Evolutionary conservation across 306 rosid species (phyloP), one percentile per base, ranked within the genome.

Genomic region (Glycine tomentella): DNA sequence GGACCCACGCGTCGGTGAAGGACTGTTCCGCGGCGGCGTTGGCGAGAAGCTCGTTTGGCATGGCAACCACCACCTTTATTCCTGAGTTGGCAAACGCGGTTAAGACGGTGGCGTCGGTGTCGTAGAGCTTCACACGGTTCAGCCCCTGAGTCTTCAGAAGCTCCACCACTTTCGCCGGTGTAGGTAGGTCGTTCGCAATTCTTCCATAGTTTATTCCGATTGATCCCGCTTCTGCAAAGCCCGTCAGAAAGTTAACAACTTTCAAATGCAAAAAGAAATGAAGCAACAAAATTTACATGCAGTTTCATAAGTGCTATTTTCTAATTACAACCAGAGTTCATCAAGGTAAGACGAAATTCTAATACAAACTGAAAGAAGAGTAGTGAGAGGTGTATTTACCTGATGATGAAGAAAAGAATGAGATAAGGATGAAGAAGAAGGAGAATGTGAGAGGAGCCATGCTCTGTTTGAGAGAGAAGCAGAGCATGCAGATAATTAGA

Each of bases 191-290:
- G 72, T 91, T 84, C 0, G 98, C 98, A 3, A 92, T 53, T 50
- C 91, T 62, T 0, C 98, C 98, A 16, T 95, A 95, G 90, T 95
- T 95, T 3, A 95, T 87, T 57, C 97, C 97, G 2, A 95, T 10
- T 1, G 86, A 87, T 6, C 91, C 95, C 0, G 85, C 79, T 12
- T 85, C 91, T 86, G 89, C 34, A 81, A 75, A 73, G 6, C 12
- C 17, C 16, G 31, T 25, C 31, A 25, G 31, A 25, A 25, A 25
- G 31, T 25, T 0, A 25, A 25, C 31, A 25, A 25, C 1, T 25
- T 25, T 25, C 31, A 25, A 25, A 25, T 25, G 31, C 31, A 25
- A 25, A 25, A 36, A 2, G 40, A 36, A n/a, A 53, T 7, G 9
- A 53, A 15, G 7, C 59, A 53, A n/a, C 59, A 6, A 15, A n/a